phyloP scores from a whole-genome alignment of 306 rosid genomes.

The Lotus japonicus region DNA sequence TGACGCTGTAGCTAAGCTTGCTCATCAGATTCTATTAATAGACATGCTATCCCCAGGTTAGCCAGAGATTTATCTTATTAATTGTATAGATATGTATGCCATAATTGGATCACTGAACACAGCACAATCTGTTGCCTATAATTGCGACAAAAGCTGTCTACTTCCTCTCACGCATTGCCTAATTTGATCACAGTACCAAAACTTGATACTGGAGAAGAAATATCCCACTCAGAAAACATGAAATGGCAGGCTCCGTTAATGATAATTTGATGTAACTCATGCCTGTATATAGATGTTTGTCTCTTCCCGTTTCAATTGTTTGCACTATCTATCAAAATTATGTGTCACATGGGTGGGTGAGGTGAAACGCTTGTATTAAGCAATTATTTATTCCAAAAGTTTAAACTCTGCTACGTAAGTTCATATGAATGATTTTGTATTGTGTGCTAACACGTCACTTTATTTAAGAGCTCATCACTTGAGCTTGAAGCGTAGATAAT shows the following conservation, averaged over 20 bases:
- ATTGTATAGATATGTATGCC: not conserved
- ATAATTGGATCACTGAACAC: not conserved
- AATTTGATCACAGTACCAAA: slow-evolving; percentile 16
- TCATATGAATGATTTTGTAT: too few species aligned
- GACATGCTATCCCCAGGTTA: not conserved
- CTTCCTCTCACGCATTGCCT: slow-evolving; percentile 20
- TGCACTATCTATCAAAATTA: not conserved
- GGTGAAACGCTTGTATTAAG: too few species aligned
- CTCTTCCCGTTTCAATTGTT: slow-evolving; percentile 7
- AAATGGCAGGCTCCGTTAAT: slow-evolving; percentile 18
- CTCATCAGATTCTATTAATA: not conserved
- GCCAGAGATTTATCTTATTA: not conserved
- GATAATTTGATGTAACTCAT: slow-evolving; percentile 26
- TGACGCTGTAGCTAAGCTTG: not conserved
- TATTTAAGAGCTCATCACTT: too few species aligned
- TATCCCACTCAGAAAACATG: not conserved
- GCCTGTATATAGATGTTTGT: slow-evolving; percentile 18
- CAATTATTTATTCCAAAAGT: too few species aligned
- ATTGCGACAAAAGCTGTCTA: slow-evolving; percentile 32
- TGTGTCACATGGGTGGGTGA: slow-evolving; percentile 29
- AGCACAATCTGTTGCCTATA: slow-evolving; percentile 20
- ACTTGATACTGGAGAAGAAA: not conserved
- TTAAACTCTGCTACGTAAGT: too few species aligned
- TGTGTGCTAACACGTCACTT: too few species aligned
- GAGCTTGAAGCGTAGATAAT: too few species aligned